Evolutionary conservation across 1,284 basidiomycete genomes (phyloP).

Genomic region (Stygiomarasmius scandens): DNA sequence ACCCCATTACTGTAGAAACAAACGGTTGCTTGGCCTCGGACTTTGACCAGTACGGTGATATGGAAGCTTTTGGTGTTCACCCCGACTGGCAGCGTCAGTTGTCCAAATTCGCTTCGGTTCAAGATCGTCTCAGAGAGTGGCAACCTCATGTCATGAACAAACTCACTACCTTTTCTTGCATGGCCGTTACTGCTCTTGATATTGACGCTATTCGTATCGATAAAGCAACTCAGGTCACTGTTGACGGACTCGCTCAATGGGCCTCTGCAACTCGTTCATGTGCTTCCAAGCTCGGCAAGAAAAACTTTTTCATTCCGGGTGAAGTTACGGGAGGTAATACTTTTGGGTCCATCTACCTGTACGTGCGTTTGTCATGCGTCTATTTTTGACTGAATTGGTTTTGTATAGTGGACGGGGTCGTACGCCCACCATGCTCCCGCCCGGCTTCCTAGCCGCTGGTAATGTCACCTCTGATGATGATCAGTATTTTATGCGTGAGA

Average conservation of each 20-base stretch:
- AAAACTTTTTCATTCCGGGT: conserved; percentile 87
- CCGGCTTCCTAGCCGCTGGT: conserved; percentile 67
- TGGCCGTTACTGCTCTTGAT: conserved; percentile 84
- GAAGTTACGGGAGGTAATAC: conserved; percentile 95
- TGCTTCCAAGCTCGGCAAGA: conserved; percentile 72
- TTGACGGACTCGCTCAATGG: conserved; percentile 81
- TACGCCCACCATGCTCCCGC: conserved; percentile 67
- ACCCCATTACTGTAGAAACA: conserved; percentile 55
- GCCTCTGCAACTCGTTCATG: conserved; percentile 72
- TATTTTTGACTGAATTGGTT: not conserved
- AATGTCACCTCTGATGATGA: conserved; percentile 62
- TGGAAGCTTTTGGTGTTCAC: conserved; percentile 95
- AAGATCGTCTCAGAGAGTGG: conserved; percentile 90
- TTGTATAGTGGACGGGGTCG: conserved; percentile 77
- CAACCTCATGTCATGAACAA: conserved; percentile 49
- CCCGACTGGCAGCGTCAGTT: conserved; percentile 93
- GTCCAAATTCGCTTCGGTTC: conserved; percentile 91
- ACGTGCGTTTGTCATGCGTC: conserved; percentile 29
- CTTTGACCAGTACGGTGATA: conserved; percentile 93
- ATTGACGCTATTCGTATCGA: conserved; percentile 93
- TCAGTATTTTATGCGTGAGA: conserved; percentile 80
- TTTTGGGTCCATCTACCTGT: conserved; percentile 86
- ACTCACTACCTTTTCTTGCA: conserved; percentile 78
- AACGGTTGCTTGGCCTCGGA: conserved; percentile 80
- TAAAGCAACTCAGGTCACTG: conserved; percentile 89